phyloP scores from a whole-genome alignment of 768 basidiomycete genomes.

The Amanita muscaria region DNA sequence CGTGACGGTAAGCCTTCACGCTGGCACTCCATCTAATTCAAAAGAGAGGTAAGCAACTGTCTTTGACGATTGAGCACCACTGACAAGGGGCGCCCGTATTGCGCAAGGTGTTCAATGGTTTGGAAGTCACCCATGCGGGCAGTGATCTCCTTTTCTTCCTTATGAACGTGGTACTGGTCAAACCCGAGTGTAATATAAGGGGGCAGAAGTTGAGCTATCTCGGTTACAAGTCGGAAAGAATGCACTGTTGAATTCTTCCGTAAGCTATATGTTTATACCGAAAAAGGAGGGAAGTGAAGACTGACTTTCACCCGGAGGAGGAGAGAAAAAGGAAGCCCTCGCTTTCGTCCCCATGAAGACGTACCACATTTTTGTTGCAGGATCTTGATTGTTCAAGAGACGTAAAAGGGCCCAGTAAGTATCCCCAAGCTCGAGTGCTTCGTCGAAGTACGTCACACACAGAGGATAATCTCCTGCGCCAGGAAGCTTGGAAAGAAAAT shows the following conservation, averaged over 20 bases:
- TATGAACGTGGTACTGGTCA: slow-evolving; percentile 8
- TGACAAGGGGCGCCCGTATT: slow-evolving; percentile 11
- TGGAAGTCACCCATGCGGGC: slow-evolving; percentile 8
- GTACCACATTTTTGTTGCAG: slow-evolving; percentile 7
- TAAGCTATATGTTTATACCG: not conserved
- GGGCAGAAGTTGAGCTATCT: slow-evolving; percentile 7
- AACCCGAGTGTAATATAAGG: slow-evolving; percentile 13
- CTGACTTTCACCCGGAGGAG: slow-evolving; percentile 4
- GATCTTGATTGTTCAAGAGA: slow-evolving; percentile 8
- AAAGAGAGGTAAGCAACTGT: too few species aligned
- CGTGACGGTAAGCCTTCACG: too few species aligned
- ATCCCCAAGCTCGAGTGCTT: slow-evolving; percentile 11
- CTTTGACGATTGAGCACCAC: not conserved
- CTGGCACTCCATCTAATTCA: slow-evolving; percentile 1
- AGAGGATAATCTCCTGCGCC: not conserved
- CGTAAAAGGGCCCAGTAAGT: slow-evolving; percentile 10
- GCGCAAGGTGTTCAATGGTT: slow-evolving; percentile 3
- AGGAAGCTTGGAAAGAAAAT: not conserved
- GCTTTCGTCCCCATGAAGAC: too few species aligned
- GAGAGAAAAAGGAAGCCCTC: slow-evolving; percentile 10
- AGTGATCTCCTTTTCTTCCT: not conserved
- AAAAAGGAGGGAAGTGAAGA: slow-evolving; percentile 1
- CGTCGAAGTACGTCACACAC: slow-evolving; percentile 13
- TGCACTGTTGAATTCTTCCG: slow-evolving; percentile 7
- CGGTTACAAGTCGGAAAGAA: slow-evolving; percentile 8